Evolutionary conservation across 805 yeast genomes (phyloP), one percentile per base, ranked within the genome.

Genomic region (Komagataella mondaviorum): DNA sequence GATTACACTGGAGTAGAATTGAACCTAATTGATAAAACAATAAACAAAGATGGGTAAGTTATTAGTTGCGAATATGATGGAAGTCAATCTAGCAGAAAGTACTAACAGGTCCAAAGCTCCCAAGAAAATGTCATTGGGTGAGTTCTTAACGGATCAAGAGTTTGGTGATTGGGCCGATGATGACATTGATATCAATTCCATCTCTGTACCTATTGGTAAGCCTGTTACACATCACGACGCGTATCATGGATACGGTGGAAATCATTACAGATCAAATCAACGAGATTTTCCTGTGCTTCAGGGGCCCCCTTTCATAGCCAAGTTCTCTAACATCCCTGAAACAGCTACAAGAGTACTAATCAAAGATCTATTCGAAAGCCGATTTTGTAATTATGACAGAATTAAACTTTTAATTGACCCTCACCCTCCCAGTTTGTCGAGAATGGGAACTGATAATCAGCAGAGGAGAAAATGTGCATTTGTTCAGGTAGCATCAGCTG

Each of bases 91-190:
- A 30, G 39, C 39, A 30, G 39, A 30, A 30, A 10, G 39, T 30
- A 30, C 39, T 30, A 30, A 30, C 39, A 30, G 14, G 39, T 7
- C 39, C 10, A 30, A 17, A 49, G 51, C 43, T 49, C 51, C 51
- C 20, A 72, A 71, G 54, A 72, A 71, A 56, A 73, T 73, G 76
- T 68, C 75, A 30, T 60, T 73, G 23, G 69, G 69, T 53, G 77
- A 72, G 55, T 73, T 73, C 59, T 63, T 69, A 51, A 71, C 70
- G 23, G 76, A 72, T 54, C 69, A 71, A 48, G 60, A 69, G 46
- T 58, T 72, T 45, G 80, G 79, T 14, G 75, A 76, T 23, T 81
- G 88, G 88, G 86, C 85, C 16, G 87, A 81, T 57, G 86, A 78
- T 60, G 85, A 81, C 59, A 78, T 81, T 52, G 88, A 81, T 60